phyloP scores from a whole-genome alignment of 306 rosid species.

The Lablab purpureus region DNA sequence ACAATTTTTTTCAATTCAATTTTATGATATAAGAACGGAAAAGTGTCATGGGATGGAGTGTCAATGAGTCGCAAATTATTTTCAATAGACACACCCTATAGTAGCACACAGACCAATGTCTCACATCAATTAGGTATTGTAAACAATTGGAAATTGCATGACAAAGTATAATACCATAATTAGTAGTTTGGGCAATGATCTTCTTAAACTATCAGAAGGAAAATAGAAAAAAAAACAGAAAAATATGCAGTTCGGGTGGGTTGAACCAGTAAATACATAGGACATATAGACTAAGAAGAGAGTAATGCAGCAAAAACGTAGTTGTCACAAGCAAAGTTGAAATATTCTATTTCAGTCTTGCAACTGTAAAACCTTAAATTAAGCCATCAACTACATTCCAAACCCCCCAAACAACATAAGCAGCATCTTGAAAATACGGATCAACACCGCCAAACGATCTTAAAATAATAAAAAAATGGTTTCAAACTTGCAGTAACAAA shows the following conservation, averaged over 20 bases:
- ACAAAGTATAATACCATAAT: conserved; percentile 7
- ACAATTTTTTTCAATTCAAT: background rate
- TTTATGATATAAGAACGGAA: background rate
- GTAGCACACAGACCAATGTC: conserved; percentile 1
- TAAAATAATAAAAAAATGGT: background rate
- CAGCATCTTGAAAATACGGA: background rate
- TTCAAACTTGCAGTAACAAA: conserved; percentile 20
- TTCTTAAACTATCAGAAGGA: background rate
- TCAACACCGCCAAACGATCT: background rate
- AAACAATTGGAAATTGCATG: conserved; percentile 22
- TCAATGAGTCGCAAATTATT: background rate
- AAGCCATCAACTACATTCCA: background rate
- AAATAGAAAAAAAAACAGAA: background rate
- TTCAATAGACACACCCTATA: conserved; percentile 19
- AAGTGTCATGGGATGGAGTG: background rate
- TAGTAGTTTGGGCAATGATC: background rate
- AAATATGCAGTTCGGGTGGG: background rate
- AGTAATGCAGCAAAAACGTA: background rate
- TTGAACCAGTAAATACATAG: background rate
- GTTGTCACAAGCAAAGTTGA: background rate
- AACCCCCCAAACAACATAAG: background rate
- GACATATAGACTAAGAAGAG: background rate
- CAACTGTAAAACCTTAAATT: background rate
- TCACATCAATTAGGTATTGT: conserved; percentile 11
- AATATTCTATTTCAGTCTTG: background rate